These are phyloP conservation scores for Mycena polygramma DNA, from an alignment of 768 basidiomycete genomes.

Conservation along the genomic window DNA sequence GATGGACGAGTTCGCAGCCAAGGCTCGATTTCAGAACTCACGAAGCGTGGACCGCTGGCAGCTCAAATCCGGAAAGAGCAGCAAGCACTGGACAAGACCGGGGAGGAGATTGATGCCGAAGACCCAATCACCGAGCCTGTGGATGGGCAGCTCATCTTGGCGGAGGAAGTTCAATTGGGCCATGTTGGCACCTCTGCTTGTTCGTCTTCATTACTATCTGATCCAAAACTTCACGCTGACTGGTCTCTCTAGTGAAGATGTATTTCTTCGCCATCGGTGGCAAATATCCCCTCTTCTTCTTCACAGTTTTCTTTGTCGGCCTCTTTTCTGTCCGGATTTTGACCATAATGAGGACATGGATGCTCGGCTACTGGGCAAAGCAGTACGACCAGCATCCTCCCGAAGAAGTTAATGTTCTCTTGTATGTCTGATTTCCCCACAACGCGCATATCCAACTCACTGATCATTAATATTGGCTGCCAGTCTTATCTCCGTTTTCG, in stretches of 20 bases:
- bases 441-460: no score
- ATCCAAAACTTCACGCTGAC: no score
- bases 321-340: conserved; percentile 26
- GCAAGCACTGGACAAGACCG: conserved; percentile 35
- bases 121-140: conserved; percentile 37
- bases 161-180: conserved; percentile 72
- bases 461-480: no score
- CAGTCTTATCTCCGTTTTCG: conserved; percentile 18
- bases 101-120: conserved; percentile 40
- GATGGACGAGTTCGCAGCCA: conserved; percentile 59
- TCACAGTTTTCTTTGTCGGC: conserved; percentile 31
- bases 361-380: conserved; percentile 41
- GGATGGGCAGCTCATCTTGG: conserved; percentile 70
- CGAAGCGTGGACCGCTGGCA: conserved; percentile 51
- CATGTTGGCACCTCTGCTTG: conserved; percentile 60
- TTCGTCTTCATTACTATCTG: no score
- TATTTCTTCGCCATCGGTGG: conserved; percentile 37
- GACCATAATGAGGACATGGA: conserved; percentile 34
- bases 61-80: conserved; percentile 52
- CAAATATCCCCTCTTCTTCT: conserved; percentile 36
- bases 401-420: conserved; percentile 28
- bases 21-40: conserved; percentile 55
- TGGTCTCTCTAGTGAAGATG: conserved; percentile 50
- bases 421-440: conserved; percentile 2
- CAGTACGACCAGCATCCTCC: conserved; percentile 30